phyloP scores from a whole-genome alignment of 2,329 filamentous ascomycete species.

The Cladorrhinum sp. region DNA sequence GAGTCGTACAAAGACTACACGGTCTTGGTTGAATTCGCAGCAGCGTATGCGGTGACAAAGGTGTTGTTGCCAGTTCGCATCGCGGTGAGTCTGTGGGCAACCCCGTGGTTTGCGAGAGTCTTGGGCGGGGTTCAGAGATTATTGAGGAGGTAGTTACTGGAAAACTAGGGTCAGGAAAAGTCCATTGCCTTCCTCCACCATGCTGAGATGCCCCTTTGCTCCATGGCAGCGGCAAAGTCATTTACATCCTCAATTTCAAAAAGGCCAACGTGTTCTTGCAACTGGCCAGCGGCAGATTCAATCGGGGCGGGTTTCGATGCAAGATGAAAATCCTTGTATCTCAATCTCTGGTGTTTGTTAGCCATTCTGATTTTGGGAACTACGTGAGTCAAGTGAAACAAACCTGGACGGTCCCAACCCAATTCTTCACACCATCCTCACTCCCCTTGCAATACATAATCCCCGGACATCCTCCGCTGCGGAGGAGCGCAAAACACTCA shows the following conservation, averaged over 20 bases:
- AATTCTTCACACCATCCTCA: slow-evolving; percentile 56
- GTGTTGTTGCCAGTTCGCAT: slow-evolving; percentile 75
- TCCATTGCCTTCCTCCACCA: slow-evolving; percentile 73
- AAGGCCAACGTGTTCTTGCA: slow-evolving; percentile 32
- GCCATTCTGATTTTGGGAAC: not conserved
- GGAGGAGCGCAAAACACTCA: slow-evolving; percentile 61
- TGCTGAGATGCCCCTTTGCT: slow-evolving; percentile 51
- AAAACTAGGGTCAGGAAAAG: slow-evolving; percentile 32
- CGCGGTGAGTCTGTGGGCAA: slow-evolving; percentile 76
- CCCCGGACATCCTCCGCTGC: slow-evolving; percentile 66
- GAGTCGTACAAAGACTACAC: slow-evolving; percentile 48
- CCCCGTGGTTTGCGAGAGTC: slow-evolving; percentile 83
- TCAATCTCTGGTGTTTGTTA: slow-evolving; percentile 46
- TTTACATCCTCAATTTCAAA: slow-evolving; percentile 62
- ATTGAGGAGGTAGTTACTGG: slow-evolving; percentile 20
- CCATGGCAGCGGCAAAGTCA: slow-evolving; percentile 62
- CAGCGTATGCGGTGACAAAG: slow-evolving; percentile 90
- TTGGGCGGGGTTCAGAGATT: slow-evolving; percentile 44
- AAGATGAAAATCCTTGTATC: slow-evolving; percentile 72
- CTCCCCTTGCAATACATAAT: slow-evolving; percentile 73
- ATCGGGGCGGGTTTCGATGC: slow-evolving; percentile 48
- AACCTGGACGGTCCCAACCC: slow-evolving; percentile 57
- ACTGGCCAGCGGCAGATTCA: slow-evolving; percentile 6
- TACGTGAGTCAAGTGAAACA: not conserved
- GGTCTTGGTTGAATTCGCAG: slow-evolving; percentile 68